Evolutionary conservation across 306 rosid genomes (phyloP), one percentile per base, ranked within the genome.

Genomic region (Potentilla sterilis): DNA sequence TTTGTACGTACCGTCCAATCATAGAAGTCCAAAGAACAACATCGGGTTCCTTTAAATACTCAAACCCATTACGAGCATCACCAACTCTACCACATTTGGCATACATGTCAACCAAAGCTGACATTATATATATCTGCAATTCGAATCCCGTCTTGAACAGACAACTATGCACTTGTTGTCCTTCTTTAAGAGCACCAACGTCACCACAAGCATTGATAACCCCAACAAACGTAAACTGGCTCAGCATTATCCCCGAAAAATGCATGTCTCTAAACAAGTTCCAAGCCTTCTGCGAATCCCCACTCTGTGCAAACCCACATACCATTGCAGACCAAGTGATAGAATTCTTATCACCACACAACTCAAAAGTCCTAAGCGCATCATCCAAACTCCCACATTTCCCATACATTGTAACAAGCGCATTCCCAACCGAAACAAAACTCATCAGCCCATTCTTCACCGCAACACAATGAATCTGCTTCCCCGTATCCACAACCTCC

Each of bases 311-410:
- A 86, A 80, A 89, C 52, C 97, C 91, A 40, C 91, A 89, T 35
- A 93, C 83, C 89, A 93, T 91, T 5, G 97, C 98, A 0, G 97
- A 93, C 97, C 96, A 93, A 2, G 97, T 93, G 67, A 93, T 88
- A 0, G 97, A 83, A 86, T 89, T 91, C 83, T 82, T 91, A 74
- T 84, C 82, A 59, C 92, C 88, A 0, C 81, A 84, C 54, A 80
- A 32, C 34, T 87, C 76, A 73, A 93, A 93, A 74, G 89, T 89
- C 67, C 43, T 69, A 40, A 91, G 81, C 3, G 97, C 97, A 79
- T 89, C 88, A 73, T 89, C 96, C 73, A 89, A 84, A 70, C 83
- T 84, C 73, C 91, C 93, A 80, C 98, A 91, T 78, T 87, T 93
- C 0, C 79, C 89, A 86, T 91, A 93, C 93, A 93, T 89, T 0